Conservation (phyloP, 2,329 filamentous ascomycete genomes). For the Cryphonectria japonica region DNA sequence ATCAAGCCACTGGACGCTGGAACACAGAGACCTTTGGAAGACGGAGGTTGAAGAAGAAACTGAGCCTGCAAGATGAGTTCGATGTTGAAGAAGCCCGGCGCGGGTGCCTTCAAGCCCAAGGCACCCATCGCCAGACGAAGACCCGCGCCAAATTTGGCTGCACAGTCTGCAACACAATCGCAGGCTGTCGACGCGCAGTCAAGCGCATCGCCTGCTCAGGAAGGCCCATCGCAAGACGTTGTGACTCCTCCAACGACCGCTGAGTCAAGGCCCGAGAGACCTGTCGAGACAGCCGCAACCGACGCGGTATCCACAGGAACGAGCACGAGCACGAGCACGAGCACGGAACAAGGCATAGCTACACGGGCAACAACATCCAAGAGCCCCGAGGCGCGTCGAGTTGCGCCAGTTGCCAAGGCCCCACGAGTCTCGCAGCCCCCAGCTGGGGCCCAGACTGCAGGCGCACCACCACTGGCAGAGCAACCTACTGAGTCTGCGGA, state of each 20-base stretch:
- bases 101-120: conserved; percentile 70
- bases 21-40: conserved; percentile 17
- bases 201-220: conserved; percentile 28
- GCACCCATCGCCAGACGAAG: conserved; percentile 59
- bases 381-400: conserved; percentile 18
- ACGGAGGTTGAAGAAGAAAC: conserved; percentile 24
- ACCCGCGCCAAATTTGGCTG: conserved; percentile 43
- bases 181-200: conserved; percentile 31
- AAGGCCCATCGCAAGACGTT: conserved; percentile 21
- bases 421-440: background rate
- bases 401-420: background rate
- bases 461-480: background rate
- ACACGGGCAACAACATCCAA: background rate
- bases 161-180: conserved; percentile 35
- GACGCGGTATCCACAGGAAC: background rate
- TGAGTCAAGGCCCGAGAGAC: conserved; percentile 9
- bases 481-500: background rate
- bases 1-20: background rate
- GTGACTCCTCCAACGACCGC: conserved; percentile 18
- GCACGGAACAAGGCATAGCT: background rate
- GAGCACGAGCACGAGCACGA: background rate
- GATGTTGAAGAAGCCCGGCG: conserved; percentile 69
- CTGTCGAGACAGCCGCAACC: background rate
- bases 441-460: background rate
- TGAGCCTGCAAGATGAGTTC: conserved; percentile 58